phyloP scores from a whole-genome alignment of 306 rosid genomes.

The Citrullus mucosospermus region DNA sequence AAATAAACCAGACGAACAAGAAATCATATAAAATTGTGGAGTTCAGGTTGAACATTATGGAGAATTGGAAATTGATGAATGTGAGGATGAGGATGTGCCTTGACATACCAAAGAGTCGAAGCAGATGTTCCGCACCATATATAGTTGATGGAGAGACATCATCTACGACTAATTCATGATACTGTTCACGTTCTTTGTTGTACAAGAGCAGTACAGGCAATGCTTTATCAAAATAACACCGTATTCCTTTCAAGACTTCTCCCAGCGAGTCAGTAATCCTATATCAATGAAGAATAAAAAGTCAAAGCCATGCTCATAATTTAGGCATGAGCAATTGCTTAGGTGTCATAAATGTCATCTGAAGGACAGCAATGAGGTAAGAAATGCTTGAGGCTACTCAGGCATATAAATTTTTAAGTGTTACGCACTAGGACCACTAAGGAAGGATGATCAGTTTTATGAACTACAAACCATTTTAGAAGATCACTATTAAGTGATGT shows the following conservation, averaged over 20 bases:
- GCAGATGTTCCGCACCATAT: slow-evolving; percentile 92
- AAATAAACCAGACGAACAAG: slow-evolving; percentile 1
- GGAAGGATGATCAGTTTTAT: not conserved
- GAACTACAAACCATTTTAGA: not conserved
- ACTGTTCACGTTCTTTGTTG: slow-evolving; percentile 85
- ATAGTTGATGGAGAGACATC: slow-evolving; percentile 65
- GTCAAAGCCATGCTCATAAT: slow-evolving; percentile 10
- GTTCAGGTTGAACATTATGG: not conserved
- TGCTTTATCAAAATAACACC: slow-evolving; percentile 87
- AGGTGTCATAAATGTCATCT: slow-evolving; percentile 11
- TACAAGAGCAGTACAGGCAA: slow-evolving; percentile 82
- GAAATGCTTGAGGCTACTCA: not conserved
- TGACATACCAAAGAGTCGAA: slow-evolving; percentile 74
- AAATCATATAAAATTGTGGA: not conserved
- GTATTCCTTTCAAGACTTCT: slow-evolving; percentile 80
- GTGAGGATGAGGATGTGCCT: not conserved
- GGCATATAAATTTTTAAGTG: not conserved
- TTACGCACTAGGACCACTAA: not conserved
- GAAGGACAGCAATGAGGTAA: not conserved
- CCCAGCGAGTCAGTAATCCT: slow-evolving; percentile 64
- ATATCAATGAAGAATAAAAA: slow-evolving; percentile 17
- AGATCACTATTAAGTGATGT: not conserved
- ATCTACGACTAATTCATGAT: slow-evolving; percentile 38
- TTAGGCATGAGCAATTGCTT: slow-evolving; percentile 12
- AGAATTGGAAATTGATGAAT: not conserved